Percentiles rank a stretch among this genome's conserved stretches.
These are phyloP conservation scores for Nyssa sinensis DNA, from an alignment of 148 eudicot species.

Conservation along the genomic window DNA sequence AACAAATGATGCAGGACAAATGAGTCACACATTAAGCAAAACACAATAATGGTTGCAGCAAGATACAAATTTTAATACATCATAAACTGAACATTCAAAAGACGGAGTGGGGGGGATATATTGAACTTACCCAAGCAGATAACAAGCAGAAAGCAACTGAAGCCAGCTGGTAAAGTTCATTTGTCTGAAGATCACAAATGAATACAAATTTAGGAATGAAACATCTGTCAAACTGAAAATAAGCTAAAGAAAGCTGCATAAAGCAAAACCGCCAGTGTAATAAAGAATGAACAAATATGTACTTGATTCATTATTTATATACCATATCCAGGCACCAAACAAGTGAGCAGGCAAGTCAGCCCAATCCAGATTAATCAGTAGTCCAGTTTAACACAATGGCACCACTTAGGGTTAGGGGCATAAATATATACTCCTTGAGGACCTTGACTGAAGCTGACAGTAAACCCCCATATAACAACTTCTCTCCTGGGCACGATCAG, in stretches of 20 bases:
- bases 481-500: no score
- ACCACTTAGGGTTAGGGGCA: no score
- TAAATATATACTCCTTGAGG: no score
- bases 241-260: constrained; percentile 1
- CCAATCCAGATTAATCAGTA: no score
- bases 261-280: no score
- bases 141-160: constrained; percentile 95
- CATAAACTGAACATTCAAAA: not conserved
- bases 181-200: constrained; percentile 60
- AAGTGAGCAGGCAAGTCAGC: no score
- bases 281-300: no score
- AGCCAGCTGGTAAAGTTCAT: constrained; percentile 98
- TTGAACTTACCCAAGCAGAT: constrained; percentile 86
- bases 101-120: not conserved
- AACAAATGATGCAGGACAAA: not conserved
- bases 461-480: no score
- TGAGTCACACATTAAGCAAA: not conserved
- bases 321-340: no score
- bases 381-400: no score
- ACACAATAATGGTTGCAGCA: not conserved
- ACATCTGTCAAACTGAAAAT: not conserved
- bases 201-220: not conserved
- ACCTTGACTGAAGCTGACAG: no score
- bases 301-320: no score
- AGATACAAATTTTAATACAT: not conserved